These are phyloP conservation scores for Magnusiomyces paraingens DNA, from an alignment of 1,139 yeast species.

Conservation along the genomic window DNA sequence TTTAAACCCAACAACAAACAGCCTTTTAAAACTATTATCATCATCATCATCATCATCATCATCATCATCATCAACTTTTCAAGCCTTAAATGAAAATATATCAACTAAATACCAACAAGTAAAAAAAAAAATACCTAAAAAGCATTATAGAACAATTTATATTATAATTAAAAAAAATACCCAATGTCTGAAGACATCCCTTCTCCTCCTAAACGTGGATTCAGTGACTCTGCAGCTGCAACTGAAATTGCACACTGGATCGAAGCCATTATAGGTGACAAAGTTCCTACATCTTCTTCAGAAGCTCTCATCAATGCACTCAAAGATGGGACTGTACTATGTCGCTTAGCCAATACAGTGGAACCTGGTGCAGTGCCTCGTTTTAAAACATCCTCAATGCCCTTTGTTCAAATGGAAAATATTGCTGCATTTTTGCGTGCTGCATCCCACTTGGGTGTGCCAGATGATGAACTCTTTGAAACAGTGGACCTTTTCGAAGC, in stretches of 20 bases:
- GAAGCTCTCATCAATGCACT: conserved; percentile 42
- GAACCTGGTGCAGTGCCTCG: conserved; percentile 37
- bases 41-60: no score
- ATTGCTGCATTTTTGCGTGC: conserved; percentile 60
- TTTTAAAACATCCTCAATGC: conserved; percentile 63
- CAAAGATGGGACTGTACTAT: conserved; percentile 61
- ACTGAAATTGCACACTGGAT: conserved; percentile 26
- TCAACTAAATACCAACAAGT: no score
- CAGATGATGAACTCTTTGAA: conserved; percentile 78
- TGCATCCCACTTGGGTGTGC: conserved; percentile 64
- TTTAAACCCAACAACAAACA: not conserved
- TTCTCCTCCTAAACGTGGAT: conserved; percentile 1
- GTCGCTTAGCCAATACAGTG: conserved; percentile 40
- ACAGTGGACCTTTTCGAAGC: conserved; percentile 72
- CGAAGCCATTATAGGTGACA: conserved; percentile 22
- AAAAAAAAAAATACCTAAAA: no score
- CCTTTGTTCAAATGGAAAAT: conserved; percentile 84
- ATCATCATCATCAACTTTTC: no score
- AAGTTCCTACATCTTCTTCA: conserved; percentile 22
- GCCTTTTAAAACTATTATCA: not conserved
- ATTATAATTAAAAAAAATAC: no score
- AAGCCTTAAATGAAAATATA: no score
- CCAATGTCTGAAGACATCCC: not conserved
- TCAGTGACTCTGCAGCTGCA: not conserved
- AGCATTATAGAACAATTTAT: no score